Evolutionary conservation across 345 rosid species (phyloP), one percentile per base, ranked within the genome.

Genomic region (Sonneratia alba): DNA sequence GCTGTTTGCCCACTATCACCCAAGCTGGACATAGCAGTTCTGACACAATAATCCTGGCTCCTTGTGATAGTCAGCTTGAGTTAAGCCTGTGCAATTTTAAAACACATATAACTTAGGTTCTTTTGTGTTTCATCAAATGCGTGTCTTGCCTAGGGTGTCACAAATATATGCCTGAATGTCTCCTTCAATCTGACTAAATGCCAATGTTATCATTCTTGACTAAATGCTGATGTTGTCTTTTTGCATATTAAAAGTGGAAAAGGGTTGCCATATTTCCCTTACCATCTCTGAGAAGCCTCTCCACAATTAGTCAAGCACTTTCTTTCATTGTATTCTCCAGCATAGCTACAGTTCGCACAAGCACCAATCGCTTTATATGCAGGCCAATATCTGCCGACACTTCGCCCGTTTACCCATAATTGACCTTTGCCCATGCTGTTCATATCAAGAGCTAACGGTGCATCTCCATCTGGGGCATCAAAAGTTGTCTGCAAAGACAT

Each of bases 361-460:
- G 40, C 68, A 9, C 79, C 79, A 3, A 32, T 61, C 21, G 79
- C 72, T 59, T 62, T 76, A 62, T 70, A 75, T 13, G 75, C 75
- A n/a, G 75, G 74, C 91, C 91, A 85, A 72, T 84, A 81, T 63
- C 90, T 79, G 32, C 87, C 87, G 24, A 88, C 76, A 71, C 86
- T 83, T 51, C 49, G 77, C 19, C 92, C 90, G 11, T 88, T 88
- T 51, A 88, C 76, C 92, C 88, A 80, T 48, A 77, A 81, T 71
- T 86, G 84, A 43, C 90, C 92, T 73, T 86, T 88, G 19, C 92
- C 84, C 90, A 88, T 88, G 68, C 84, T 78, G 47, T 72, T 66
- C 69, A 84, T 80, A 75, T 85, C 78, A 67, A 88, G 63, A 42
- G 82, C 85, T 36, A 84, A 38, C 10, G 85, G 85, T 12, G 75